Conservation (phyloP, 768 basidiomycete species). For the Tricholoma flavovirens region DNA sequence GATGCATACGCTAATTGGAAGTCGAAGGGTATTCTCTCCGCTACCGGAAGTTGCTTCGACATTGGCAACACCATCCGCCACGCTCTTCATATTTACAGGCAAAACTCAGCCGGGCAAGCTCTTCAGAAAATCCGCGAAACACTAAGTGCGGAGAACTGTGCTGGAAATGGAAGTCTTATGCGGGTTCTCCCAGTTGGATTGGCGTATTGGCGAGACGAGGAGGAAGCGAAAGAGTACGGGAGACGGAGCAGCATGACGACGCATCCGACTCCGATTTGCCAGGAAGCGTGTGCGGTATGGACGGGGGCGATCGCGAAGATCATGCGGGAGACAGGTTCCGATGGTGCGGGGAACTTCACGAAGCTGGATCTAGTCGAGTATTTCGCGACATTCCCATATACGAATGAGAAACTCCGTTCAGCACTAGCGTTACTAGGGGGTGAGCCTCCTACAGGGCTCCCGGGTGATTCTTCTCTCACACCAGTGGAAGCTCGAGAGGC, state of each 20-base stretch:
- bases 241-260: constrained; percentile 36
- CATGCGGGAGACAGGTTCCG: constrained; percentile 22
- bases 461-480: constrained; percentile 12
- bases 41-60: constrained; percentile 20
- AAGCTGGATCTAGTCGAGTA: constrained; percentile 35
- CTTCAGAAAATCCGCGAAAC: constrained; percentile 23
- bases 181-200: constrained; percentile 40
- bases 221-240: constrained; percentile 25
- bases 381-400: constrained; percentile 34
- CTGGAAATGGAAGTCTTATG: constrained; percentile 41
- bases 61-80: constrained; percentile 30
- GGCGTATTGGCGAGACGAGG: constrained; percentile 34
- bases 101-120: constrained; percentile 11
- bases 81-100: constrained; percentile 30
- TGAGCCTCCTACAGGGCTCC: constrained; percentile 2
- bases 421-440: constrained; percentile 24
- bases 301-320: constrained; percentile 28
- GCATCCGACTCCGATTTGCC: constrained; percentile 36
- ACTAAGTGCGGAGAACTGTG: constrained; percentile 21
- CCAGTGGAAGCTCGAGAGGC: constrained; percentile 22
- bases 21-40: constrained; percentile 11
- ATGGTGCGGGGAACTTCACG: constrained; percentile 18
- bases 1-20: constrained; percentile 12
- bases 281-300: constrained; percentile 39
- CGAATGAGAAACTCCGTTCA: constrained; percentile 23